Base-by-base conservation (phyloP, 1,284 basidiomycete genomes). In the Cronartium ribicola region DNA sequence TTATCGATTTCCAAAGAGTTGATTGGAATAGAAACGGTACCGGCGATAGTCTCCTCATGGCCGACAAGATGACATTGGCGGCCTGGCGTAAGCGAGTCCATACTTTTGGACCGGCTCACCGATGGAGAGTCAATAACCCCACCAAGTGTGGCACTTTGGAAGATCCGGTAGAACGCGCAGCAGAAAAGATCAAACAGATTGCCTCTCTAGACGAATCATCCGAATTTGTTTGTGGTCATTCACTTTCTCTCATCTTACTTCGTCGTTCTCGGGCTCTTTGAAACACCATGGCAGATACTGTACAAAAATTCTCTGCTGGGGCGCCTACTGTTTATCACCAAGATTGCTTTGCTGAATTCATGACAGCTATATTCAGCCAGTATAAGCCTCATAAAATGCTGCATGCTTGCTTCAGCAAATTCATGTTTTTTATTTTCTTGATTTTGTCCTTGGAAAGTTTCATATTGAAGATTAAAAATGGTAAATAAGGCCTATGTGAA, bases 221-320 rank as follows among this genome's bases (percentile, higher is more conserved):
- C 17, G 48, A 72, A 55, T 65, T 72, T 43, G 39, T 72, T 13
- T 72, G 70, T 41, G 70, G 70, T 43, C 70, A 72, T 64, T 57
- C 70, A 39, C 37, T 72, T 44, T 65, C 70, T 43, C 44, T 72
- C 13, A 37, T 72, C 14, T 66, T 72, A 44, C 62, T 70, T 44
- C 68, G 68, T 10, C 48, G 48, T 6, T 5, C 17, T 51, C 11
- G 22, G 22, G 10, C 0, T 51, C 5, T 14, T 11, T 51, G 6
- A 2, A 51, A 29, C 29, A 29, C 29, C 29, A 29, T 29, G 29
- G 2, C 29, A 29, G 29, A 29, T 29, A 29, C 29, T 29, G 29
- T 29, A 29, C 29, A 29, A 29, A 29, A 29, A 29, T 29, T 29
- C 29, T 29, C 29, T 29, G 2, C 29, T 29, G 29, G 1, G 29